Base-by-base conservation (phyloP, 1,139 yeast genomes). In the Sugiyamaella novakii region DNA sequence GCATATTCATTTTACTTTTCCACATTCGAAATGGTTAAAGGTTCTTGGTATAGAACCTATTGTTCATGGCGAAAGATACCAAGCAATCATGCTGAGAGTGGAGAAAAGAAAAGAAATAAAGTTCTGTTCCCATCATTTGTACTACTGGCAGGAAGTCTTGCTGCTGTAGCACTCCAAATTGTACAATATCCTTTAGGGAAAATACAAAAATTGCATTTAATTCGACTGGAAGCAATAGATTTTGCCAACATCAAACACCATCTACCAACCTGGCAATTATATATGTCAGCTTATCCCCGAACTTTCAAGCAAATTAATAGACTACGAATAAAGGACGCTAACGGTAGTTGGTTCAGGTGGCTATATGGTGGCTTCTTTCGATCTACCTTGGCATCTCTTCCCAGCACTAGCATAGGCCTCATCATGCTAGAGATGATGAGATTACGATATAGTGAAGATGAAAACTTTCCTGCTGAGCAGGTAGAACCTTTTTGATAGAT, bases 1-100 rank as follows among this genome's bases (percentile, higher is more conserved):
- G 95, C 96, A 3, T 91, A 88, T 75, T 96, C 94, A 1, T 76
- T 81, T 50, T 91, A 89, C 66, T 91, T 91, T 63, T 78, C 88
- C 19, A 79, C 92, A 1, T 91, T 89, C 68, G 97, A 89, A 67
- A 69, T 80, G n/a, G 79, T 91, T 36, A 88, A 87, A 65, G 71
- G 72, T 6, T 61, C 67, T 1, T 54, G 60, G 57, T 61, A 60
- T 31, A 40, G 59, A 14, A 33, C 24, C 6, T 61, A 53, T 45
- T 41, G 45, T 19, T 41, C 45, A 2, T 41, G 45, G 59, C 54
- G 30, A 42, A 45, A 18, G 44, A 47, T 41, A 47, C 44, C 46
- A 7, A 35, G 43, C 12, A 42, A 46, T 5, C 50, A 50, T 18
- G 31, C 33, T 15, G 48, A 52, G 3, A 46, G 50, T 7, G 47